Evolutionary conservation across 2,329 filamentous ascomycete species (phyloP), one percentile per base, ranked within the genome.

Genomic region (Trematosphaeria pertusa): DNA sequence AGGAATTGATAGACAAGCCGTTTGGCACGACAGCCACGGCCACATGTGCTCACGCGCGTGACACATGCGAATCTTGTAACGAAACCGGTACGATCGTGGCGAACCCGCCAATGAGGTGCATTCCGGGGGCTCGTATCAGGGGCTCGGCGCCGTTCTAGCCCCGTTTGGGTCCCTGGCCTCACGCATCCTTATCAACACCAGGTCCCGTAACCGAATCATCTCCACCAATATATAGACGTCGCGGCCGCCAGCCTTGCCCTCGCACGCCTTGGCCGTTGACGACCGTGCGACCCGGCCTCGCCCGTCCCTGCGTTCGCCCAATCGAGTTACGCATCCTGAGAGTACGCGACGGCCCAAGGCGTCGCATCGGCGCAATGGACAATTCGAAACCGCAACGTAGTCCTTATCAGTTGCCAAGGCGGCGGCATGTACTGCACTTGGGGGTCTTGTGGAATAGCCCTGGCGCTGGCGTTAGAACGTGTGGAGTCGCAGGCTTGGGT

Each of bases 331-430:
- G 48, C 31, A 33, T 33, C 31, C 32, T 9, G 7, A 6, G 19
- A 21, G 14, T 19, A 37, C 19, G 9, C 34, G 9, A 18, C 11
- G 34, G 24, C 24, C n/a, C 9, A 37, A 10, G 11, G 6, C 19
- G 14, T n/a, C n/a, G n/a, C n/a, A n/a, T n/a, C n/a, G n/a, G n/a
- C n/a, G n/a, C n/a, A n/a, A n/a, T n/a, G n/a, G 7, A 21, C 19
- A 12, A 10, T 30, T 39, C 32, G 34, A 38, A 52, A 44, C 30
- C 28, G n/a, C 33, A 40, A 44, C 19, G 31, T 32, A n/a, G 31
- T 45, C 35, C 64, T 68, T 68, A 68, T 68, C 64, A 61, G 57
- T n/a, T 62, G 63, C 64, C 63, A 67, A 68, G 64, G 19, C 43
- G 47, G 54, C 44, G 28, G 44, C 36, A 24, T 51, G 41, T 34